Base-by-base conservation (phyloP, 2,329 filamentous ascomycete genomes). In the Fusarium poae region DNA sequence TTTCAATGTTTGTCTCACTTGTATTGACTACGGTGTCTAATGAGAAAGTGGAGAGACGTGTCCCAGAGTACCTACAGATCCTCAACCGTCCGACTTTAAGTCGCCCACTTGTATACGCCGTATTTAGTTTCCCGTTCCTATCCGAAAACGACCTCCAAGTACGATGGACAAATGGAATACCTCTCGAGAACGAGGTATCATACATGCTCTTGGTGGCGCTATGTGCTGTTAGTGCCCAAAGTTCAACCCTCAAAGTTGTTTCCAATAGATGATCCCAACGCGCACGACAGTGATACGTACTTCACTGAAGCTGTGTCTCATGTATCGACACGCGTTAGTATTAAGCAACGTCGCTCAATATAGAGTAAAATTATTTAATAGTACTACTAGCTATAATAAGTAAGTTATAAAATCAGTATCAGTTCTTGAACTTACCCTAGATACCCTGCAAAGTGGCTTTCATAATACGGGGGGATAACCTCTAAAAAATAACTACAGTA, bases 191-290 rank as follows among this genome's bases (percentile, higher is more conserved):
- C 3, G n/a, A 53, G 37, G 42, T 30, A 4, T 21, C 37, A 0
- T 57, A 57, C 29, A 5, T 54, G 37, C 55, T 57, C 9, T 3
- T 57, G 0, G 53, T 57, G 48, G 55, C 55, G 11, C 2, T 54
- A 5, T 54, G 37, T 2, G 55, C 48, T 9, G 35, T 53, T 3
- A 54, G 48, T n/a, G 48, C 55, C 9, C 37, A 57, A 29, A 57
- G 46, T 5, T 49, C 52, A 5, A 52, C 54, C 1, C 54, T 57
- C 18, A 57, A 57, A 43, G 54, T 35, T 12, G 54, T 52, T 5
- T 57, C 52, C 3, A 29, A 57, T 10, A 57, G 46, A 27, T 0
- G 46, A 57, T 5, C 7, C 8, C 3, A 18, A 3, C 7, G 13
- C 29, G 0, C 35, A 52, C 9, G 35, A 53, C 4, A n/a, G 7